phyloP scores from a whole-genome alignment of 768 basidiomycete genomes.

The Tremella fuciformis region DNA sequence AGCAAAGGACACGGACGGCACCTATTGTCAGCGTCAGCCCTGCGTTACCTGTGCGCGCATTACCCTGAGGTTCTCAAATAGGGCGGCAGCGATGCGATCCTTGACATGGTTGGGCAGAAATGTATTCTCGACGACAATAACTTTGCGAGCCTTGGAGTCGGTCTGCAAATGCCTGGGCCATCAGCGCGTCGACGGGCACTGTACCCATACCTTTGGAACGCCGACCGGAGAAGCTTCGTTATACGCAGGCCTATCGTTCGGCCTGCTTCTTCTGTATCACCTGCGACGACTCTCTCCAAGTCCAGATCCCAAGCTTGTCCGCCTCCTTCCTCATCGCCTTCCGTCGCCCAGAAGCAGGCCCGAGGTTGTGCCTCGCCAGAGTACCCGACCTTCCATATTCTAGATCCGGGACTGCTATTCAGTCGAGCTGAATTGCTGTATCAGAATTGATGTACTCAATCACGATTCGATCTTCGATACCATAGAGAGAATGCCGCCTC shows the following conservation, averaged over 20 bases:
- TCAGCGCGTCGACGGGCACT: constrained; percentile 9
- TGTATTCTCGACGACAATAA: constrained; percentile 88
- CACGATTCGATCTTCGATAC: constrained; percentile 90
- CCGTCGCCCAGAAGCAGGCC: constrained; percentile 67
- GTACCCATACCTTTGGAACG: constrained; percentile 71
- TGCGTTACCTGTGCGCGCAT: no score
- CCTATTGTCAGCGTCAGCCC: constrained; percentile 55
- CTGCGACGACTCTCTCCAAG: constrained; percentile 27
- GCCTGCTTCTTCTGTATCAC: constrained; percentile 63
- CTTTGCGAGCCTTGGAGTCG: constrained; percentile 91
- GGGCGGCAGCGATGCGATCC: constrained; percentile 74
- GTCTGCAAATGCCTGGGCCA: constrained; percentile 73
- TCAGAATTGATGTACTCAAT: constrained; percentile 76
- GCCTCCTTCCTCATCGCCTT: constrained; percentile 9
- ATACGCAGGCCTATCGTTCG: constrained; percentile 67
- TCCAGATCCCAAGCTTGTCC: constrained; percentile 45
- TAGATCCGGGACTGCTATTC: constrained; percentile 65
- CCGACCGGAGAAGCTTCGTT: constrained; percentile 66
- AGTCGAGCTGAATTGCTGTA: no score
- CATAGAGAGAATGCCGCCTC: constrained; percentile 86
- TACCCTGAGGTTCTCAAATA: constrained; percentile 82
- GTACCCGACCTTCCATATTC: constrained; percentile 96
- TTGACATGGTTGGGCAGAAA: constrained; percentile 81
- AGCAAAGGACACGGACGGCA: constrained; percentile 90
- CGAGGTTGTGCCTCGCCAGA: constrained; percentile 90